Evolutionary conservation across 768 basidiomycete genomes (phyloP), one percentile per base, ranked within the genome.

Genomic region (Mycena metata): DNA sequence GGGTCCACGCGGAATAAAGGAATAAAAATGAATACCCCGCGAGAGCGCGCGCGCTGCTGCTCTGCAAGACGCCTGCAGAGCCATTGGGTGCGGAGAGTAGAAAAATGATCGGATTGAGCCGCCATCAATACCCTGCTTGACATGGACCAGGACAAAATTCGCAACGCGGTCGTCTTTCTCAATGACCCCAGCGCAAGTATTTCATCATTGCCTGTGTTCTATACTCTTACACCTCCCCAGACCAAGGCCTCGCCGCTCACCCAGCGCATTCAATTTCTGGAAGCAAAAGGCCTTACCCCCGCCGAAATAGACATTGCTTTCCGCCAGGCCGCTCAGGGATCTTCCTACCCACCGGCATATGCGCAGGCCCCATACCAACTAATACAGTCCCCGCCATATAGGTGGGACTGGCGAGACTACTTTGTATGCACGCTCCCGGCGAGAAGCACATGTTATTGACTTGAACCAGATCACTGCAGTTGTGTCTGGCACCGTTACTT

Each of bases 361-460:
- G 82, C 78, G n/a, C 73, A 65, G 3, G 74, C 75, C 42, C 80
- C 84, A 21, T 79, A 83, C 69, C 77, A 81, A 17, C 71, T 80
- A 57, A 75, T 77, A 33, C 79, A 86, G 69, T 84, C 84, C 17
- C 80, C 79, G 26, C 74, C 80, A 24, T 89, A 87, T 11, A 84
- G 82, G 66, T 90, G 94, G 88, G 97, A 99, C 78, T 99, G 98
- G 98, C 85, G 96, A 65, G 98, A 99, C 80, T 95, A 97, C 79
- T 99, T 99, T 78, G 96, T 96, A 76, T 75, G 94, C 35, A 72
- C 56, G 51, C 47, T 39, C 26, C 26, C 45, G 51, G 17, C 56
- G 39, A 60, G 55, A 71, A 74, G 72, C 76, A 72, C 72, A 67
- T 79, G 74, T 74, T 67, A 65, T 39, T 39, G 39, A 71, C 47